Conservation (phyloP, 805 yeast species). For the Candida endomychidarum region DNA sequence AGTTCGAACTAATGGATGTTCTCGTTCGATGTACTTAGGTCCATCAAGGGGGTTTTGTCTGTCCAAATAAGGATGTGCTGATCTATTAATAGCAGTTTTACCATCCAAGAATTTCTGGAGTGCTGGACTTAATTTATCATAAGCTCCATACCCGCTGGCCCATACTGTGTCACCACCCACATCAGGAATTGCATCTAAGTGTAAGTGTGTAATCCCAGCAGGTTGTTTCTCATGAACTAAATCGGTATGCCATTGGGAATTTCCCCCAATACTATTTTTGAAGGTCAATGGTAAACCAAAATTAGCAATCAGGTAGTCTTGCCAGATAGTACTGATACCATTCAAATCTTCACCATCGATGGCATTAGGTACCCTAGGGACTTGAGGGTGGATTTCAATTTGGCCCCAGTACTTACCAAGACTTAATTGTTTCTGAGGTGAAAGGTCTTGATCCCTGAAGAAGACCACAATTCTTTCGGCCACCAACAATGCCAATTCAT, state of each 20-base stretch:
- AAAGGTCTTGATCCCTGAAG: conserved; percentile 31
- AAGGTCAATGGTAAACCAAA: conserved; percentile 28
- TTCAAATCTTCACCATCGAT: conserved; percentile 16
- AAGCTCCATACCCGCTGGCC: conserved; percentile 59
- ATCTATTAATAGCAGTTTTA: conserved; percentile 43
- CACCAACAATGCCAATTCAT: conserved; percentile 29
- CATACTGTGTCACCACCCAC: conserved; percentile 60
- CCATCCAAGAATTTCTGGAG: conserved; percentile 53
- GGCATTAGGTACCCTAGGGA: conserved; percentile 22
- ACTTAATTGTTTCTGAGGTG: conserved; percentile 31
- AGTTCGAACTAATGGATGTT: conserved; percentile 61
- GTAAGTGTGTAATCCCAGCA: conserved; percentile 40
- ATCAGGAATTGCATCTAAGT: conserved; percentile 39
- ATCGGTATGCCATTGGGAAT: conserved; percentile 37
- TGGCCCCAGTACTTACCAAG: conserved; percentile 31
- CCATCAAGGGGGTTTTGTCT: conserved; percentile 48
- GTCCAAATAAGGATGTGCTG: conserved; percentile 44
- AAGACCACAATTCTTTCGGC: conserved; percentile 33
- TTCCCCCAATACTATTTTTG: conserved; percentile 26
- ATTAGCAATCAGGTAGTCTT: conserved; percentile 30
- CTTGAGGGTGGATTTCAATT: conserved; percentile 31
- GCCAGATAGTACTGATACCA: conserved; percentile 45
- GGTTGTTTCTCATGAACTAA: conserved; percentile 37
- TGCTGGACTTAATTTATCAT: conserved; percentile 53
- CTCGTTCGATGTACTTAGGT: conserved; percentile 50